Conservation (phyloP, 495 filamentous ascomycete species). For the Penicillium verhagenii region DNA sequence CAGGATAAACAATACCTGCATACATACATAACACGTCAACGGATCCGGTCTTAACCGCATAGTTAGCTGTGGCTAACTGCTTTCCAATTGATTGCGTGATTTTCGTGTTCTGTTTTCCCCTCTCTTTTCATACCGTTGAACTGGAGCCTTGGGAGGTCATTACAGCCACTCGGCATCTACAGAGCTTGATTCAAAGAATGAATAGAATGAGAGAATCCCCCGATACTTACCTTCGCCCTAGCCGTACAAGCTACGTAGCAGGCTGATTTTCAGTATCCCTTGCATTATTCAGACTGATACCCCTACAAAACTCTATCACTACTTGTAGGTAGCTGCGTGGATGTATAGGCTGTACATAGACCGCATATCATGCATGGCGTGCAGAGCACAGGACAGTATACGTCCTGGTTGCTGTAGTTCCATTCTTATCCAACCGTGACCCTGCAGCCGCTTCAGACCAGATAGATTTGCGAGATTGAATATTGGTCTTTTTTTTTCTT, state of each 20-base stretch:
- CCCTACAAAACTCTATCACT: conserved; percentile 11
- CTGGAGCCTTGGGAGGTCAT: too few species aligned
- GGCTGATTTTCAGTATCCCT: conserved; percentile 15
- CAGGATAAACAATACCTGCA: not conserved
- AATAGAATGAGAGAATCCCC: too few species aligned
- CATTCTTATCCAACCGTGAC: not conserved
- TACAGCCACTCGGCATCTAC: too few species aligned
- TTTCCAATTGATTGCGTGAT: too few species aligned
- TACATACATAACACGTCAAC: not conserved
- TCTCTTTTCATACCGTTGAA: not conserved
- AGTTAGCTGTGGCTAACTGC: not conserved
- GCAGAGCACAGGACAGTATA: conserved; percentile 1
- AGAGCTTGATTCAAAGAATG: too few species aligned
- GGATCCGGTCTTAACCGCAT: not conserved
- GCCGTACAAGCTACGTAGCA: not conserved
- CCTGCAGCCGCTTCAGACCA: not conserved
- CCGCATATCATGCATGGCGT: conserved; percentile 19
- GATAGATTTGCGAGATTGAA: not conserved
- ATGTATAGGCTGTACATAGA: too few species aligned
- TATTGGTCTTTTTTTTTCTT: not conserved
- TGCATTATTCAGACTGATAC: conserved; percentile 9
- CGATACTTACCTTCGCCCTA: not conserved
- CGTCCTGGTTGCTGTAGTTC: not conserved
- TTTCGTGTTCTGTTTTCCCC: not conserved
- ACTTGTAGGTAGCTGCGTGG: conserved; percentile 5